Percentiles rank a stretch among this genome's conserved stretches.
phyloP scores from a whole-genome alignment of 768 basidiomycete genomes.

The Phylloporus sp. region DNA sequence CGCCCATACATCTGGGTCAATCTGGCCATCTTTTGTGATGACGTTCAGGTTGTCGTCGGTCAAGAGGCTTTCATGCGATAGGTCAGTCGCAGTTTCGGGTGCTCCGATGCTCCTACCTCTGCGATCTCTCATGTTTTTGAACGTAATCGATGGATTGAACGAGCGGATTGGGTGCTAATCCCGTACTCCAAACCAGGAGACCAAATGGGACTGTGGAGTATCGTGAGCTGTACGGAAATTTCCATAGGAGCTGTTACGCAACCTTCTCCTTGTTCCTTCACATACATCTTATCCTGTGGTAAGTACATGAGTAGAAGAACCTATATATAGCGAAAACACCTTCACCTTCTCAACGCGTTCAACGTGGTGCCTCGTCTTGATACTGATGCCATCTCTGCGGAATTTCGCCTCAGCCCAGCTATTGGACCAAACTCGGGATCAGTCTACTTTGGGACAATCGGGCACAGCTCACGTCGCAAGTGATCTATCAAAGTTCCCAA shows the following conservation, averaged over 20 bases:
- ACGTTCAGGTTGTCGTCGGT: conserved; percentile 62
- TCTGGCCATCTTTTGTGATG: conserved; percentile 47
- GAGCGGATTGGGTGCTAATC: conserved; percentile 78
- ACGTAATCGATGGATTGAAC: conserved; percentile 57
- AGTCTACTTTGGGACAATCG: neutral
- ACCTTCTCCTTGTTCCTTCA: conserved; percentile 74
- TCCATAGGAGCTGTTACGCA: conserved; percentile 3
- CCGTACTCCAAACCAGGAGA: conserved; percentile 85
- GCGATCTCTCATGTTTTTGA: conserved; percentile 57
- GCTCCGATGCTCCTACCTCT: conserved; percentile 35
- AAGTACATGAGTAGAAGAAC: conserved; percentile 4
- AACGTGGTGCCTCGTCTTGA: conserved; percentile 72
- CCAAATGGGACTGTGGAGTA: conserved; percentile 64
- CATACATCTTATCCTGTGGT: conserved; percentile 57
- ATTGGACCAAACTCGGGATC: conserved; percentile 1
- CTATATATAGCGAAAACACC: conserved; percentile 6
- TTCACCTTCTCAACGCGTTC: conserved; percentile 59
- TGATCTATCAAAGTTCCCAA: conserved; percentile 68
- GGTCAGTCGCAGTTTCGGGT: conserved; percentile 6
- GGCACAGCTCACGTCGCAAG: conserved; percentile 48
- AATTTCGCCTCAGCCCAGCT: conserved; percentile 72
- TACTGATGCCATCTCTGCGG: conserved; percentile 67
- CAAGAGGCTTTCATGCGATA: conserved; percentile 31
- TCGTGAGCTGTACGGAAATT: conserved; percentile 4
- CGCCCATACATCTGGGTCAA: conserved; percentile 69